Conservation (phyloP, 2,329 filamentous ascomycete species). For the Alternaria gaisen region DNA sequence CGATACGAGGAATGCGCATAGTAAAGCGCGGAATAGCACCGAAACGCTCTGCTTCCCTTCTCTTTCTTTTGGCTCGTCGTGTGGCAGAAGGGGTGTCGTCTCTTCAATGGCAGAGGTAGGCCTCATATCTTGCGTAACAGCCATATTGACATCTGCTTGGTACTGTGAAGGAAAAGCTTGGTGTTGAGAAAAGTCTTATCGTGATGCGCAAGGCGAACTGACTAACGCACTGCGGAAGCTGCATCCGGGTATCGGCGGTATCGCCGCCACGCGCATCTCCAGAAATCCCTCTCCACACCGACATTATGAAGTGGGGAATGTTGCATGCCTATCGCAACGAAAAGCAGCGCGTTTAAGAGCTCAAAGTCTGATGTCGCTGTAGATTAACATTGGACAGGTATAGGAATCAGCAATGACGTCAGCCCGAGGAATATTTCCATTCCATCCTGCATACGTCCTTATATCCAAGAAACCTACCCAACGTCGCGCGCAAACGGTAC, state of each 20-base stretch:
- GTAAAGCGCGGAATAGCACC: slow-evolving; percentile 58
- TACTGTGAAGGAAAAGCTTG: not conserved
- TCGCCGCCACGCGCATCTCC: not conserved
- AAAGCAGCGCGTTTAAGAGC: not conserved
- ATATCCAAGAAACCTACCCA: not conserved
- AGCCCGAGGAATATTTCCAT: not conserved
- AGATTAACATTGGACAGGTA: not conserved
- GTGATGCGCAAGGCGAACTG: not conserved
- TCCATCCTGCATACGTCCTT: not conserved
- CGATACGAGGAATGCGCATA: slow-evolving; percentile 69
- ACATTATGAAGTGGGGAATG: not conserved
- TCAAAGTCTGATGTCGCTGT: not conserved
- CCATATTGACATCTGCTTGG: slow-evolving; percentile 13
- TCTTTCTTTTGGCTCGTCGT: slow-evolving; percentile 22
- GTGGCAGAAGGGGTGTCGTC: slow-evolving; percentile 27
- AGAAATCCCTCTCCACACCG: slow-evolving; percentile 5
- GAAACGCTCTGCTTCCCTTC: slow-evolving; percentile 14
- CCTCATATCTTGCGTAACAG: slow-evolving; percentile 5
- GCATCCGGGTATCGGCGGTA: slow-evolving; percentile 19
- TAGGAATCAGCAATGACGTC: not conserved
- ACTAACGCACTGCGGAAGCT: slow-evolving; percentile 9
- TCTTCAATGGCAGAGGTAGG: slow-evolving; percentile 11
- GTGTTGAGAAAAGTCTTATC: slow-evolving; percentile 14
- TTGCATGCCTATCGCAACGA: not conserved
- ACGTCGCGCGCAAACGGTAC: not conserved